Conservation (phyloP, 352 stramenopile genomes). For the Globisporangium abappressorium region DNA sequence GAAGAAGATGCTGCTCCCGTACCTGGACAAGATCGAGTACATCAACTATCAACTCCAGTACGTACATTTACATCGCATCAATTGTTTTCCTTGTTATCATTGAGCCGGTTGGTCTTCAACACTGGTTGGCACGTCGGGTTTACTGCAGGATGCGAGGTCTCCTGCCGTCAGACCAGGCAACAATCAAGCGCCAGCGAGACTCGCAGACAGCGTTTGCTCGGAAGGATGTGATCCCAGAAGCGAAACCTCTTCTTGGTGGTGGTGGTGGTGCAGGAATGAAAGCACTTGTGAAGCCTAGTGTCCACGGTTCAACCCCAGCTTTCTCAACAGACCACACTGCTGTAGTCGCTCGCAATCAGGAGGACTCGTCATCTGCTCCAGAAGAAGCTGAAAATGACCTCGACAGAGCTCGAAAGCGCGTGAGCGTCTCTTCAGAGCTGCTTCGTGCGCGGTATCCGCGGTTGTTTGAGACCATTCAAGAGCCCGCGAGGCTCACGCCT, state of each 20-base stretch:
- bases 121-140: too few species aligned
- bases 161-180: neutral
- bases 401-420: neutral
- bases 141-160: constrained; percentile 9
- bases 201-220: neutral
- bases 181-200: neutral
- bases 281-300: neutral
- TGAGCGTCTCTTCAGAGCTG: constrained; percentile 24
- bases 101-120: too few species aligned
- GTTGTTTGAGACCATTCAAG: constrained; percentile 39
- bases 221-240: neutral
- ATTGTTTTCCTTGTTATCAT: neutral
- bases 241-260: neutral
- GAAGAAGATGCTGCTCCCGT: constrained; percentile 82
- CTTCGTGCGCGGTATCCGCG: constrained; percentile 50
- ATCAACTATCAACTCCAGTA: constrained; percentile 77
- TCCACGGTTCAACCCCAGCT: neutral
- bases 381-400: neutral
- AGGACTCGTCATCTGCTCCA: neutral
- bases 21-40: constrained; percentile 87
- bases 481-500: constrained; percentile 16
- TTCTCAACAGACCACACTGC: neutral
- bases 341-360: constrained; percentile 14
- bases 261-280: neutral
- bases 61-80: constrained; percentile 6